Evolutionary conservation across 768 basidiomycete species (phyloP), one percentile per base, ranked within the genome.

Genomic region (Nidularia pulvinata): DNA sequence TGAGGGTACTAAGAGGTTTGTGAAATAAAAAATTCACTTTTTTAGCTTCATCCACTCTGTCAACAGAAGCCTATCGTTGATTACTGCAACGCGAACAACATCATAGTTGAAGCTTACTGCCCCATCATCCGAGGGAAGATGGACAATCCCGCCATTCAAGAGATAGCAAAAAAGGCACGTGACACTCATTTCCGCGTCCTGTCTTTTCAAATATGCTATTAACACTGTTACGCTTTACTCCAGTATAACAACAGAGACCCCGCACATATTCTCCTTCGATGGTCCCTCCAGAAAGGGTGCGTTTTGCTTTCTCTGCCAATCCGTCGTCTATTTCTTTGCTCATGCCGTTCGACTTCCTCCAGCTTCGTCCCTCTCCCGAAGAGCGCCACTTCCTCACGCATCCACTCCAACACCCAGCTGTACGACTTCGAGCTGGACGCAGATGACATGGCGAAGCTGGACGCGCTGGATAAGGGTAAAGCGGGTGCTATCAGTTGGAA

Each of bases 351-450:
- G 46, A 36, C 14, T 48, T 51, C 19, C 43, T 33, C 11, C 54
- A 94, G 93, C 14, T 91, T 82, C 59, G 79, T 92, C 0, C 90
- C 91, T 0, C 80, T 98, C 7, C 91, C 93, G 1, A 95, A 95
- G 69, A 90, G 89, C 45, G 81, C 81, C 33, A 89, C 82, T 2
- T 79, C 86, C 0, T 70, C 69, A 13, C 84, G 93, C 33, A 91
- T 98, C 61, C 70, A 68, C 25, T 85, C 86, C 6, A 97, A 97
- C 58, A 70, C 83, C 1, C 67, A 89, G 25, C 64, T 96, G 0
- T 95, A 83, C 55, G 86, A 91, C 61, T 95, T 95, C 59, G 82
- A 82, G 50, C 72, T 97, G 19, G 67, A 65, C 46, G 65, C 67
- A 22, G 84, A 84, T 44, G 93, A 95, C 51, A 83, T 96, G 75